A percentile compares a stretch with the other conserved stretches of the same genome.
These are phyloP conservation scores for Luffa acutangula DNA, from an alignment of 306 rosid species.

Conservation along the genomic window DNA sequence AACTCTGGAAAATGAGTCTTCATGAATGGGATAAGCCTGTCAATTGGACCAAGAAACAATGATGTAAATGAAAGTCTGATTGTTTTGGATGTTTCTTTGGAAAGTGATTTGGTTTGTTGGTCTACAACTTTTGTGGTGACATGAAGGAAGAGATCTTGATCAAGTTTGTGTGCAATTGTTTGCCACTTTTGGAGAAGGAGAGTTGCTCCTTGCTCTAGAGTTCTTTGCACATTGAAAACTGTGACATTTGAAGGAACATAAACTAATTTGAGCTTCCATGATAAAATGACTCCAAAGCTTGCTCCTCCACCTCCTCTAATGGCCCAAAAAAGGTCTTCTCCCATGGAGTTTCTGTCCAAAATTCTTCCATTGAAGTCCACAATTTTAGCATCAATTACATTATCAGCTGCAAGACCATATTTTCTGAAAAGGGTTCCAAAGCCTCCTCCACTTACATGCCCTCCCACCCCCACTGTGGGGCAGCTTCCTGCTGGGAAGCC, in stretches of 20 bases:
- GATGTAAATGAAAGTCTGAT: slow-evolving; percentile 38
- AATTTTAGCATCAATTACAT: slow-evolving; percentile 43
- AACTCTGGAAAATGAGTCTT: slow-evolving; percentile 35
- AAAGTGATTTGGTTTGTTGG: slow-evolving; percentile 16
- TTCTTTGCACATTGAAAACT: slow-evolving; percentile 31
- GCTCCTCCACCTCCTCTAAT: slow-evolving; percentile 65
- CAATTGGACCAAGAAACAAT: slow-evolving; percentile 34
- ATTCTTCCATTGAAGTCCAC: slow-evolving; percentile 37
- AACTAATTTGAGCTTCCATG: slow-evolving; percentile 60
- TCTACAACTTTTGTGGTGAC: slow-evolving; percentile 8
- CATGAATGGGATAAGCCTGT: slow-evolving; percentile 29
- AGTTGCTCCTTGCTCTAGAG: slow-evolving; percentile 36
- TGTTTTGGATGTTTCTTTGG: slow-evolving; percentile 28
- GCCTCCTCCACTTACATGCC: slow-evolving; percentile 19
- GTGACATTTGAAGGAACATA: slow-evolving; percentile 45
- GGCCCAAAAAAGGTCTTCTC: slow-evolving; percentile 67
- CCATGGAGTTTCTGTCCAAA: slow-evolving; percentile 51
- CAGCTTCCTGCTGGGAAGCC: slow-evolving; percentile 30
- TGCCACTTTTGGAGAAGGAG: slow-evolving; percentile 52
- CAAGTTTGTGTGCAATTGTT: slow-evolving; percentile 30
- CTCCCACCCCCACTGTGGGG: slow-evolving; percentile 21
- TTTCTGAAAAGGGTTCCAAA: slow-evolving; percentile 31
- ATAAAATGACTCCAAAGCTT: slow-evolving; percentile 49
- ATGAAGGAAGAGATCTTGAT: slow-evolving; percentile 33
- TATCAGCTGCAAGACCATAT: slow-evolving; percentile 58